Base-by-base conservation (phyloP, 768 basidiomycete species). In the Asterophora lycoperdoides region DNA sequence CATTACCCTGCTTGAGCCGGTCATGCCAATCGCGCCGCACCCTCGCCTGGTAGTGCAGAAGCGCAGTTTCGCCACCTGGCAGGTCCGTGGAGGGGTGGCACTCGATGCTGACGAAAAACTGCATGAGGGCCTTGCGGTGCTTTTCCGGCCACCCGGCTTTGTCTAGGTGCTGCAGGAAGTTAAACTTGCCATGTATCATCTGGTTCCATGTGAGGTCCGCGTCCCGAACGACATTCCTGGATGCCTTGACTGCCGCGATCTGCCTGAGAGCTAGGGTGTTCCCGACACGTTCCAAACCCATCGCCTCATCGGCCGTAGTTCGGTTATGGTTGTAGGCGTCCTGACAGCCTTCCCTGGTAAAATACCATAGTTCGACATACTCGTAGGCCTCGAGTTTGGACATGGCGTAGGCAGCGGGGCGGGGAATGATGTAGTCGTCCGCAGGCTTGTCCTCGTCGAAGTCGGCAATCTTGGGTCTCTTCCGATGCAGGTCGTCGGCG, bases 191-290 rank as follows among this genome's bases (percentile, higher is more conserved):
- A 0, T 57, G 30, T 0, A 55, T 26, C 15, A 65, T 55, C 4
- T 65, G 56, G 0, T 15, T 8, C 48, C 59, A 60, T 1, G 53
- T n/a, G 9, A 66, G 54, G 0, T 60, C 37, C 1, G 55, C 48
- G 49, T 65, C 59, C 0, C n/a, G 34, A 0, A 53, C 20, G 0
- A 39, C 56, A 4, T 54, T 44, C 6, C 17, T 33, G 1, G 61
- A 66, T 0, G 61, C 52, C 14, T 54, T 54, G 41, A 55, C 41
- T 0, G 59, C 46, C 1, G 62, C 41, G 0, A 55, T 28, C 0
- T 59, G 58, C 1, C 47, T 18, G 0, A 64, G 32, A 63, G 33
- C 0, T 48, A 17, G 7, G 60, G 28, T 1, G n/a, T n/a, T n/a
- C n/a, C 57, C 43, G 1, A 40, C 5, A 1, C 35, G 48, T 14